Evolutionary conservation across 768 basidiomycete genomes (phyloP).

Genomic region (Lactarius psammicola): DNA sequence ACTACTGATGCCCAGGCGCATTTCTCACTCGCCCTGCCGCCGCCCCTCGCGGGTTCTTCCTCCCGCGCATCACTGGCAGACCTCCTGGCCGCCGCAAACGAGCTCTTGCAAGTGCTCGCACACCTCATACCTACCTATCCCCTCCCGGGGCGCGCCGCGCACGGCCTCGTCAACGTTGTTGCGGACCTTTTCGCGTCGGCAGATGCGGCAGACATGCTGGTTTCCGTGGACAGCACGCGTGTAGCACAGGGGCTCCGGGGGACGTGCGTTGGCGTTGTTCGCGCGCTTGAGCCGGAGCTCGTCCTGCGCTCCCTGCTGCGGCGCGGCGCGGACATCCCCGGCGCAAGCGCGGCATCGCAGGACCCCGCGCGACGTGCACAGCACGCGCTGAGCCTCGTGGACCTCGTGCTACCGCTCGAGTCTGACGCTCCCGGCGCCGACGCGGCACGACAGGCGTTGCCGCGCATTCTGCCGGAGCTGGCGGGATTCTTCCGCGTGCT

Average conservation of each 20-base stretch:
- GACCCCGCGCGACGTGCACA: slow-evolving; percentile 59
- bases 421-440: slow-evolving; percentile 2
- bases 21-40: slow-evolving; percentile 44
- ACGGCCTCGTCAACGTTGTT: slow-evolving; percentile 43
- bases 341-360: slow-evolving; percentile 32
- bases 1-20: slow-evolving; percentile 52
- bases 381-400: slow-evolving; percentile 57
- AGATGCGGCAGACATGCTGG: slow-evolving; percentile 44
- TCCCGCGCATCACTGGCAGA: slow-evolving; percentile 46
- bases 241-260: slow-evolving; percentile 48
- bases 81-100: slow-evolving; percentile 53
- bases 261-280: slow-evolving; percentile 52
- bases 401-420: slow-evolving; percentile 51
- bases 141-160: slow-evolving; percentile 51
- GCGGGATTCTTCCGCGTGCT: slow-evolving; percentile 54
- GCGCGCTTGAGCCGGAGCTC: slow-evolving; percentile 47
- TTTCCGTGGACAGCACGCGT: slow-evolving; percentile 40
- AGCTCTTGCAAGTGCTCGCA: slow-evolving; percentile 51
- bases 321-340: slow-evolving; percentile 39
- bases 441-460: slow-evolving; percentile 58
- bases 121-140: slow-evolving; percentile 48
- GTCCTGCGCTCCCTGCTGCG: slow-evolving; percentile 59
- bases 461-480: slow-evolving; percentile 55
- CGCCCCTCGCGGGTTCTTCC: slow-evolving; percentile 16
- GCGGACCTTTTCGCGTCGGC: slow-evolving; percentile 58